Evolutionary conservation across 192 early-diverging fungal genomes (phyloP).

Genomic region (Allomyces macrogynus): DNA sequence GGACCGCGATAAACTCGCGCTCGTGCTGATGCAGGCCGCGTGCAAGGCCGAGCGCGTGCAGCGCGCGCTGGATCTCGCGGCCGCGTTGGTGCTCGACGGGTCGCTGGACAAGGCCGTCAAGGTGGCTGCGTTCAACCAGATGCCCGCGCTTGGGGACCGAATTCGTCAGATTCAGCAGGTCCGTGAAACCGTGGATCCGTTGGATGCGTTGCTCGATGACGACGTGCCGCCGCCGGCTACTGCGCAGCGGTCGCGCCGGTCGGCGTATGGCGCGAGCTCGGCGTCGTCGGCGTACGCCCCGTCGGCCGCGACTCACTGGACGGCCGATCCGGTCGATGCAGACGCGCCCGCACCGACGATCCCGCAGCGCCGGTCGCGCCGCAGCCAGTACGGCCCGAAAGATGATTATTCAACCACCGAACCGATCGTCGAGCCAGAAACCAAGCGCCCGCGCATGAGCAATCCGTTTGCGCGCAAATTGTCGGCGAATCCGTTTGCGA

Average conservation of each 20-base stretch:
- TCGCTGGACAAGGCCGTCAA: neutral
- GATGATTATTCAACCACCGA: too few species aligned
- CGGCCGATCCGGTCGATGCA: neutral
- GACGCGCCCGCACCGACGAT: neutral
- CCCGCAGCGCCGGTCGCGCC: too few species aligned
- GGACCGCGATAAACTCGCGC: neutral
- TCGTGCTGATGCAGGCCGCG: neutral
- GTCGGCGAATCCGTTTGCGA: neutral
- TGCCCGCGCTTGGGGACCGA: neutral
- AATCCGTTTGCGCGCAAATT: neutral
- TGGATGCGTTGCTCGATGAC: neutral
- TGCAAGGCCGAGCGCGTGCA: neutral
- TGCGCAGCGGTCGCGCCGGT: neutral
- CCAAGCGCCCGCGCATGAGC: neutral
- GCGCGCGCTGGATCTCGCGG: neutral
- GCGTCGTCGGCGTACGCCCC: neutral
- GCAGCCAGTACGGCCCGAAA: too few species aligned
- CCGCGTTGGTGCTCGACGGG: neutral
- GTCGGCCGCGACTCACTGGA: neutral
- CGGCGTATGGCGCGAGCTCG: neutral
- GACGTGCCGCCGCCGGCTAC: neutral
- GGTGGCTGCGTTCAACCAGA: neutral
- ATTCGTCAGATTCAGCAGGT: neutral
- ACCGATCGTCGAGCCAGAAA: too few species aligned
- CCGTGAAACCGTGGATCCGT: neutral